Evolutionary conservation across 139 green algal species (phyloP).

Genomic region (Coccomyxa sp.): DNA sequence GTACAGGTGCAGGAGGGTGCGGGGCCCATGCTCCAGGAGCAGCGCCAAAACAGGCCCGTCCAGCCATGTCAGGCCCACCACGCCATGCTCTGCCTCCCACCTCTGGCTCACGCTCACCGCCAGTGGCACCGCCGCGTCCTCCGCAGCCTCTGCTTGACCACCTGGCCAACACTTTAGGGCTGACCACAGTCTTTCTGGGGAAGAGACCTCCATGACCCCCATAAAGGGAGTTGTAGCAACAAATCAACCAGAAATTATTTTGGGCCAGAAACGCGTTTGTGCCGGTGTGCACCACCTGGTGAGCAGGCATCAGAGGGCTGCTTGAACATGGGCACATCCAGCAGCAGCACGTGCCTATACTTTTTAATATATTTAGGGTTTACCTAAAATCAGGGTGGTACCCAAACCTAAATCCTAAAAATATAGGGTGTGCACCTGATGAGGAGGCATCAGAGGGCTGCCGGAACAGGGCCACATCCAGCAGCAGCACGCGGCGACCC

Average conservation of each 20-base stretch:
- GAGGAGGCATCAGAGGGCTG: background rate
- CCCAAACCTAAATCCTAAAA: too few relatives aligned
- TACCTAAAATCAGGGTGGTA: too few relatives aligned
- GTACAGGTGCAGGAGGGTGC: constrained; percentile 8
- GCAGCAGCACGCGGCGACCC: constrained; percentile 6
- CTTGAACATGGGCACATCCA: constrained; percentile 16
- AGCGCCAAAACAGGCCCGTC: constrained; percentile 13
- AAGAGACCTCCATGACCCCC: too few relatives aligned
- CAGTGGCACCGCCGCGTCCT: background rate
- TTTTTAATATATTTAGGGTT: too few relatives aligned
- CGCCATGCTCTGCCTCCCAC: background rate
- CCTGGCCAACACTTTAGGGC: background rate
- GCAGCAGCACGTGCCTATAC: constrained; percentile 1
- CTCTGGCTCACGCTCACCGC: background rate
- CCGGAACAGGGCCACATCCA: constrained; percentile 16
- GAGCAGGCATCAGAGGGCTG: background rate
- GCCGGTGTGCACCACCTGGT: too few relatives aligned
- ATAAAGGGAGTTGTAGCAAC: too few relatives aligned
- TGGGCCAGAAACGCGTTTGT: too few relatives aligned
- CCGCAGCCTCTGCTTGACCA: background rate
- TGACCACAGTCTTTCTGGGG: background rate
- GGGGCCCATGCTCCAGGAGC: constrained; percentile 4
- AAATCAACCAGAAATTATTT: too few relatives aligned
- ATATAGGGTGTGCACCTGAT: too few relatives aligned
- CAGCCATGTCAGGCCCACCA: constrained; percentile 13